Evolutionary conservation across 2,329 filamentous ascomycete genomes (phyloP).

Genomic region (Sclerotinia sclerotiorum): DNA sequence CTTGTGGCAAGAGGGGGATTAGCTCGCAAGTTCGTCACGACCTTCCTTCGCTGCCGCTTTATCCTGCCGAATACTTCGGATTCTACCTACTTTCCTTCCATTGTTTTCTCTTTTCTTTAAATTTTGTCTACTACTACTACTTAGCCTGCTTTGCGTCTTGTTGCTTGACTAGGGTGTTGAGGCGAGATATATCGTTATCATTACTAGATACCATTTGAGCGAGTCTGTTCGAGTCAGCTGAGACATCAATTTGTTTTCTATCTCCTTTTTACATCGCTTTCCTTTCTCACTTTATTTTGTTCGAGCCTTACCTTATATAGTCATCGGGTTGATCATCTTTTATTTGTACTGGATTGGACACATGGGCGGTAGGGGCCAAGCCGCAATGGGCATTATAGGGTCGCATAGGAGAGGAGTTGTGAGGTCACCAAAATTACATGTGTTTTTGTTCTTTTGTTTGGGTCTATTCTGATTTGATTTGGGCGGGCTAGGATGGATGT

Average conservation of each 20-base stretch:
- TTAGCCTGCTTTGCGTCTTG: not conserved
- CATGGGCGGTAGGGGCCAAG: conserved; percentile 4
- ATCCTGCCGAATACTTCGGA: not conserved
- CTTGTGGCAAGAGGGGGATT: not conserved
- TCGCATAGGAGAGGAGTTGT: conserved; percentile 20
- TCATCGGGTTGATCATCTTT: conserved; percentile 1
- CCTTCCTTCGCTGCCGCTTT: not conserved
- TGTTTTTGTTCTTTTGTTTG: conserved; percentile 8
- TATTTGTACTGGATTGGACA: conserved; percentile 9
- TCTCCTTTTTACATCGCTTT: not conserved
- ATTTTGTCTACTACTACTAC: not conserved
- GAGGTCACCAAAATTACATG: conserved; percentile 7
- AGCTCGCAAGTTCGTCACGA: conserved; percentile 2
- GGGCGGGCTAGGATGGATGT: not conserved
- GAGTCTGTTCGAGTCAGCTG: not conserved
- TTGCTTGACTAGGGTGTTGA: not conserved
- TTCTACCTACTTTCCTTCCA: not conserved
- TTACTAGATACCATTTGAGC: conserved; percentile 17
- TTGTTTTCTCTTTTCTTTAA: not conserved
- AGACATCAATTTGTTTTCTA: conserved; percentile 8
- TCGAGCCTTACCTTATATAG: not conserved
- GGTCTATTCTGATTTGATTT: conserved; percentile 9
- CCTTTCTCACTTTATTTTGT: not conserved
- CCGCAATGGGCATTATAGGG: conserved; percentile 13
- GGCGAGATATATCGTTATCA: conserved; percentile 8